Conservation (phyloP, 2,329 filamentous ascomycete genomes). For the Cryphonectria naterciae region DNA sequence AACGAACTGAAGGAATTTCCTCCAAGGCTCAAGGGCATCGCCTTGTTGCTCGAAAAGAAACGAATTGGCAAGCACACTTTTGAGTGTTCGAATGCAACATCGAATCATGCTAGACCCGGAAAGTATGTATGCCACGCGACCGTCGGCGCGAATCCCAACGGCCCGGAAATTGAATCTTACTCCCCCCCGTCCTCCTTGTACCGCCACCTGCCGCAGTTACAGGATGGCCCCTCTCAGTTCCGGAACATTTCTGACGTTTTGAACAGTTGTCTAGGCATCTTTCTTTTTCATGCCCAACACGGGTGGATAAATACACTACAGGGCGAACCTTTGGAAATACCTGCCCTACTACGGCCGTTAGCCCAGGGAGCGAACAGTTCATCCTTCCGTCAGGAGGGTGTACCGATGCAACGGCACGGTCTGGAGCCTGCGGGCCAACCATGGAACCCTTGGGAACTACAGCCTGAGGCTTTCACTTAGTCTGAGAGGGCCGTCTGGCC, state of each 20-base stretch:
- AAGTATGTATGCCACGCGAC: constrained; percentile 11
- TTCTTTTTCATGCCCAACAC: background rate
- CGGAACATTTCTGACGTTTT: background rate
- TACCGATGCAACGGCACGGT: background rate
- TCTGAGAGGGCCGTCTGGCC: constrained; percentile 1
- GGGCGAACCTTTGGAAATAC: background rate
- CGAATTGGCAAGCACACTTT: background rate
- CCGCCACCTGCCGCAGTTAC: constrained; percentile 1
- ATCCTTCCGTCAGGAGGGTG: background rate
- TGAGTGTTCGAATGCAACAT: background rate
- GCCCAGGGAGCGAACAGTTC: constrained; percentile 2
- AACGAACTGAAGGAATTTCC: background rate
- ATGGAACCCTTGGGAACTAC: background rate
- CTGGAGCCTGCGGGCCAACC: background rate
- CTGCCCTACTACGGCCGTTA: constrained; percentile 5
- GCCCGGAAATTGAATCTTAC: background rate
- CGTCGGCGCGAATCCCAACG: constrained; percentile 10
- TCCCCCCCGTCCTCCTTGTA: background rate
- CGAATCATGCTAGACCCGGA: background rate
- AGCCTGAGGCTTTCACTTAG: constrained; percentile 1
- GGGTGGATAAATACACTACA: background rate
- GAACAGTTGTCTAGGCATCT: background rate
- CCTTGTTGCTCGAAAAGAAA: background rate
- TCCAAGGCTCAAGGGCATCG: background rate
- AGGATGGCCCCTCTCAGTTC: background rate